Evolutionary conservation across 1,139 yeast genomes (phyloP).

Genomic region (Saccharomyces hybrid): DNA sequence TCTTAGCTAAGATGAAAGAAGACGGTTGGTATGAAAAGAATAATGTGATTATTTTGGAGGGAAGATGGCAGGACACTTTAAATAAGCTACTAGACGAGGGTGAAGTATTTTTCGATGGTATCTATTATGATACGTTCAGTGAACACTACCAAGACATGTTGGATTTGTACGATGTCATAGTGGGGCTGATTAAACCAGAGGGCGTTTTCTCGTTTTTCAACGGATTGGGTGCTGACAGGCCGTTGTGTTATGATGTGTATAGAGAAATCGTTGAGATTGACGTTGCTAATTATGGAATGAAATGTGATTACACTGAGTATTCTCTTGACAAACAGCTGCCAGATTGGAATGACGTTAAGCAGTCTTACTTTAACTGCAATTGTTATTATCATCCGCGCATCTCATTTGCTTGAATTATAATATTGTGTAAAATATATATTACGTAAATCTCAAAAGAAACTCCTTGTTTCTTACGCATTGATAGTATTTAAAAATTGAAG

Average conservation of each 20-base stretch:
- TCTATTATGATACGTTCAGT: slow-evolving; percentile 88
- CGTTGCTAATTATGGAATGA: slow-evolving; percentile 68
- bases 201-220: slow-evolving; percentile 87
- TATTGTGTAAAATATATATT: background rate
- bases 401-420: slow-evolving; percentile 16
- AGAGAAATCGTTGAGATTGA: slow-evolving; percentile 75
- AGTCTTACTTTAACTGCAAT: slow-evolving; percentile 31
- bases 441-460: no score
- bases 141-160: slow-evolving; percentile 84
- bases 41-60: slow-evolving; percentile 68
- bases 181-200: slow-evolving; percentile 72
- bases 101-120: slow-evolving; percentile 70
- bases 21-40: slow-evolving; percentile 84
- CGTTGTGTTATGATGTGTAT: slow-evolving; percentile 83
- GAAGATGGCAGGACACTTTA: slow-evolving; percentile 84
- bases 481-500: no score
- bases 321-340: slow-evolving; percentile 36
- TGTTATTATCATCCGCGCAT: slow-evolving; percentile 32
- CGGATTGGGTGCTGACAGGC: slow-evolving; percentile 91
- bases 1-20: slow-evolving; percentile 51
- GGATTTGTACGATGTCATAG: slow-evolving; percentile 71
- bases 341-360: slow-evolving; percentile 30
- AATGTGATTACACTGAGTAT: slow-evolving; percentile 45
- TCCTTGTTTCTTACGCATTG: no score
- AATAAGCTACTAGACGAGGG: slow-evolving; percentile 60